Evolutionary conservation across 495 filamentous ascomycete genomes (phyloP).

Genomic region (Gamarada debralockiae): DNA sequence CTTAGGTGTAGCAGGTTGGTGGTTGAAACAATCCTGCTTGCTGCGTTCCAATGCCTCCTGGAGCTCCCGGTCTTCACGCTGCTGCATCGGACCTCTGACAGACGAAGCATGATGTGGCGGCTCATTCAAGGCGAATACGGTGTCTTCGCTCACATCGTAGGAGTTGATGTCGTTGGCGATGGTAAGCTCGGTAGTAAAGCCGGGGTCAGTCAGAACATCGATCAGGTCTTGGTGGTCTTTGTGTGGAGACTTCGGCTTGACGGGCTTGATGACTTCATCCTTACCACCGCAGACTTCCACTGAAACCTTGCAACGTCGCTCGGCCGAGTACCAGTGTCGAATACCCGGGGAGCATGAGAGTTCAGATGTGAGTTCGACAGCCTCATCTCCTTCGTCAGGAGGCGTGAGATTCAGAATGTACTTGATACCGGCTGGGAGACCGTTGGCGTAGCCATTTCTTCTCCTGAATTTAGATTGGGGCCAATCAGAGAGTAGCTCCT

Average conservation of each 20-base stretch:
- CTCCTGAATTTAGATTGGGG: conserved; percentile 26
- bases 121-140: not conserved
- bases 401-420: conserved; percentile 52
- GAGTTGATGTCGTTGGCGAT: not conserved
- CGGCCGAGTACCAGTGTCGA: conserved; percentile 35
- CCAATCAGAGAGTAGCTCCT: conserved; percentile 32
- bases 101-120: too few relatives aligned
- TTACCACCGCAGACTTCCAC: not conserved
- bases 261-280: conserved; percentile 1
- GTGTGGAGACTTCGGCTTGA: too few relatives aligned
- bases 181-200: too few relatives aligned
- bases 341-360: conserved; percentile 46
- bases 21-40: not conserved
- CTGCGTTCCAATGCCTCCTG: not conserved
- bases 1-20: not conserved
- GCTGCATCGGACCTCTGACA: too few relatives aligned
- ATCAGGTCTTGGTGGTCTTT: not conserved
- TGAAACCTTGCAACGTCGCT: conserved; percentile 27
- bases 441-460: not conserved
- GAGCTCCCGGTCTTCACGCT: too few relatives aligned
- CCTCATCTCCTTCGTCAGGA: conserved; percentile 45
- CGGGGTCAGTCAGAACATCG: not conserved
- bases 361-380: conserved; percentile 42
- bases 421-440: conserved; percentile 32
- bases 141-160: too few relatives aligned